These are phyloP conservation scores for Strigomonas oncopelti DNA, from an alignment of 208 protist genomes.

Conservation along the genomic window DNA sequence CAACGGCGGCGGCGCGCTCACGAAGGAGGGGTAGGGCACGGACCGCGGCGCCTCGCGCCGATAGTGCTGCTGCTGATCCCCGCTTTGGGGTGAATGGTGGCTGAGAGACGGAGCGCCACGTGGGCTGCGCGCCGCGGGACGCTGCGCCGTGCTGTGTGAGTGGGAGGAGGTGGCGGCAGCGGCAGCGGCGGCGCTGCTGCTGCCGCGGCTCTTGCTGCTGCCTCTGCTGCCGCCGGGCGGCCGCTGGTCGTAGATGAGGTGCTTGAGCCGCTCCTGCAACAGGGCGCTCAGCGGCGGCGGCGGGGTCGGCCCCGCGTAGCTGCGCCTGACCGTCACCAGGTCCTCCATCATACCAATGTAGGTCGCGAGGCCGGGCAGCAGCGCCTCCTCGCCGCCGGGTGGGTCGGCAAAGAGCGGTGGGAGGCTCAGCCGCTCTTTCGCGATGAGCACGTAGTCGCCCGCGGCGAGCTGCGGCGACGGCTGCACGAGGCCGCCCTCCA, in stretches of 20 bases:
- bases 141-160: neutral
- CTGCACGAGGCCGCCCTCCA: neutral
- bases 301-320: slow-evolving; percentile 3
- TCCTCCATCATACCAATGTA: slow-evolving; percentile 17
- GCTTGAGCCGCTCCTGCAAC: slow-evolving; percentile 8
- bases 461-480: neutral
- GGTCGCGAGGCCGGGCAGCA: neutral
- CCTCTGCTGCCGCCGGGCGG: slow-evolving; percentile 3
- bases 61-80: no score
- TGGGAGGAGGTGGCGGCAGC: neutral
- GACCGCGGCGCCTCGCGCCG: neutral
- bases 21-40: slow-evolving; percentile 3
- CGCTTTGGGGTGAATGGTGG: neutral
- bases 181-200: neutral
- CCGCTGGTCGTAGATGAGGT: slow-evolving; percentile 1
- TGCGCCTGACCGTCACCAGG: slow-evolving; percentile 4
- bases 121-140: neutral
- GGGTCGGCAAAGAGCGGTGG: slow-evolving; percentile 9
- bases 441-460: neutral
- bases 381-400: neutral
- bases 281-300: slow-evolving; percentile 7
- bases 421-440: neutral
- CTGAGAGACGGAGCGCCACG: neutral
- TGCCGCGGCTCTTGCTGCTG: neutral
- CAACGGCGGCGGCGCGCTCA: neutral